Conservation (phyloP, 768 basidiomycete genomes). For the button mushroom (Agaricus bisporus) region DNA sequence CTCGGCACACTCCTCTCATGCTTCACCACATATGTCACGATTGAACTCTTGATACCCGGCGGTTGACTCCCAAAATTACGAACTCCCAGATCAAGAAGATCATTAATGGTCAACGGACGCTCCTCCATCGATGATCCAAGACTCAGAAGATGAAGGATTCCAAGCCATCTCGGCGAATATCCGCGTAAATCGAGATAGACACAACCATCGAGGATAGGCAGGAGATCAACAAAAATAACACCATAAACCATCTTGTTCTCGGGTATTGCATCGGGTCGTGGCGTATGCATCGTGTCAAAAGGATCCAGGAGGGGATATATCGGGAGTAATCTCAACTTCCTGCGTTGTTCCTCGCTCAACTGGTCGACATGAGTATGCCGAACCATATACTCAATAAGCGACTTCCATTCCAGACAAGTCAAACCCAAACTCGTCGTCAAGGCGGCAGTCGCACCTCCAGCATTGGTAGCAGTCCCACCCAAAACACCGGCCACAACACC, state of each 20-base stretch:
- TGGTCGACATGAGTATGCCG: not conserved
- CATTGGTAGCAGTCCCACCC: not conserved
- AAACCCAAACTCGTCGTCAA: not conserved
- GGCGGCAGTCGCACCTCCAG: not conserved
- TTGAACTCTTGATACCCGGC: not conserved
- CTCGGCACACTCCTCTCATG: conserved; percentile 2
- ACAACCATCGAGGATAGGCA: conserved; percentile 4
- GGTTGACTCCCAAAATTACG: conserved; percentile 4
- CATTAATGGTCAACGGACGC: not conserved
- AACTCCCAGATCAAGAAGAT: not conserved
- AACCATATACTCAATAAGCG: not conserved
- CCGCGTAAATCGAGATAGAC: conserved; percentile 4
- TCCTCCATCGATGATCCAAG: not conserved
- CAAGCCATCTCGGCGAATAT: not conserved
- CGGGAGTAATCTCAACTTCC: conserved; percentile 1
- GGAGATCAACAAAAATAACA: not conserved
- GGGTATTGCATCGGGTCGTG: not conserved
- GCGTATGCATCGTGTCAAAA: not conserved
- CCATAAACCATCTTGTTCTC: conserved; percentile 3
- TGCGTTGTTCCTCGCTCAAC: not conserved
- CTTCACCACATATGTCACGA: not conserved
- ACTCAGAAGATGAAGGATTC: not conserved
- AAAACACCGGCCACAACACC: not conserved
- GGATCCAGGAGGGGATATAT: conserved; percentile 6
- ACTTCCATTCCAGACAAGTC: conserved; percentile 1